Base-by-base conservation (phyloP, 176 grass and related monocot genomes). In the Themeda triandra region DNA sequence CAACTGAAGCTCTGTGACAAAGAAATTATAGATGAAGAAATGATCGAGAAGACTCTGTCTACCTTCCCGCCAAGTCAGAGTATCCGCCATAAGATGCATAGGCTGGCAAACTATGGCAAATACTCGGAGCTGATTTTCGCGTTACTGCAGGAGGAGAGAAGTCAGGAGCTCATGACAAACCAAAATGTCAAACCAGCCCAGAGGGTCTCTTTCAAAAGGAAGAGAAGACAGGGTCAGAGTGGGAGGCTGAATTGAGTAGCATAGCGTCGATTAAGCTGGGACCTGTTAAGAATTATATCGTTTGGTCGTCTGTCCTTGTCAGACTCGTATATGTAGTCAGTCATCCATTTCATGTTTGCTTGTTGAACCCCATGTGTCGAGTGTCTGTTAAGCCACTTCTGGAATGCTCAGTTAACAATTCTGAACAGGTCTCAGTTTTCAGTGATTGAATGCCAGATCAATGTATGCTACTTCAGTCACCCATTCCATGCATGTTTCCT, bases 21-120 rank as follows among this genome's bases (percentile, higher is more conserved):
- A 76, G 73, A 58, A n/a, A 8, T n/a, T 8, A 58, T 31, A 24
- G 49, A 76, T 13, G 73, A n/a, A 42, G 27, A 31, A n/a, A 66
- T 80, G 40, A 66, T 66, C 3, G 25, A 66, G 40, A 80, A 80
- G 62, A 66, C 77, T 33, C 8, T 76, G 31, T 76, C 73, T n/a
- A 76, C 73, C 10, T 79, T 46, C 15, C 60, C 60, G 4, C 24
- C 77, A 31, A 45, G 59, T 45, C 4, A 45, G 17, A 40, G 0
- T 14, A 2, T 45, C 15, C 77, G 63, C 40, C 39, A 19, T 11
- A 37, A 21, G 39, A 2, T 4, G 10, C 41, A 14, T 30, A 21
- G 15, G 77, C 19, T 19, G 10, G 59, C 11, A 8, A 31, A 80
- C 62, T 65, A 15, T 65, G 39, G 17, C 62, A 48, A 63, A 0